These are phyloP conservation scores for Zygnema cylindricum DNA, from an alignment of 139 green algal genomes.

Conservation along the genomic window DNA sequence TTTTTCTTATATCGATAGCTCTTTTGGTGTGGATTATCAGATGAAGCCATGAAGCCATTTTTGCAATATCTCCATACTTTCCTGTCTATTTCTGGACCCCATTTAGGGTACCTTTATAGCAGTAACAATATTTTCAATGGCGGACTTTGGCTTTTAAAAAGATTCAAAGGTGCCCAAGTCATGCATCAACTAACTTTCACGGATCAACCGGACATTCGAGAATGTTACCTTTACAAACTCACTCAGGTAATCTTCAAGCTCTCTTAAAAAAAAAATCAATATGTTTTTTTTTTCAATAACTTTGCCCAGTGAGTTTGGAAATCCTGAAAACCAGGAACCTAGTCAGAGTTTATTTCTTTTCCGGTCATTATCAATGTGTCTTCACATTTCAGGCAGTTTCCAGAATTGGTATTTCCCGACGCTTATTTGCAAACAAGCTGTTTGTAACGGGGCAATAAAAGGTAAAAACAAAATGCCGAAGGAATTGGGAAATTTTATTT, in stretches of 20 bases:
- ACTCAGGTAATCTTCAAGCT: too few relatives aligned
- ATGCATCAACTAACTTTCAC: conserved; percentile 76
- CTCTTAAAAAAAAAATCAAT: not conserved
- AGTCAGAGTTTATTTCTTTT: not conserved
- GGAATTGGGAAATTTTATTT: too few relatives aligned
- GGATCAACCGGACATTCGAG: conserved; percentile 62
- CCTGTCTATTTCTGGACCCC: conserved; percentile 71
- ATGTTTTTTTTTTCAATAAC: not conserved
- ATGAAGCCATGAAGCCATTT: conserved; percentile 63
- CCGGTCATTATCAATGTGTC: not conserved
- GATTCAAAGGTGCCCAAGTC: conserved; percentile 34
- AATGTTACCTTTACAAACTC: conserved; percentile 76
- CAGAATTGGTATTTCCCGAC: too few relatives aligned
- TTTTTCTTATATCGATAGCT: too few relatives aligned
- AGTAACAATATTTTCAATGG: conserved; percentile 69
- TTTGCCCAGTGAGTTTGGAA: not conserved
- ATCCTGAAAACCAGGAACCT: not conserved
- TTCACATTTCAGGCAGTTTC: too few relatives aligned
- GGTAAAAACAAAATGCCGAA: too few relatives aligned
- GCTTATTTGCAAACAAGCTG: too few relatives aligned
- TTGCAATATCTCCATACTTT: conserved; percentile 67
- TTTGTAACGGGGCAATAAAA: too few relatives aligned
- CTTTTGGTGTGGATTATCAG: conserved; percentile 34
- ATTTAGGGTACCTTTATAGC: conserved; percentile 75
- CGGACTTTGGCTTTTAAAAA: conserved; percentile 68